Percentiles rank a stretch among this genome's conserved stretches.
These are phyloP conservation scores for Apiotrichum mycotoxinovorans DNA, from an alignment of 1,284 basidiomycete species.

Conservation along the genomic window DNA sequence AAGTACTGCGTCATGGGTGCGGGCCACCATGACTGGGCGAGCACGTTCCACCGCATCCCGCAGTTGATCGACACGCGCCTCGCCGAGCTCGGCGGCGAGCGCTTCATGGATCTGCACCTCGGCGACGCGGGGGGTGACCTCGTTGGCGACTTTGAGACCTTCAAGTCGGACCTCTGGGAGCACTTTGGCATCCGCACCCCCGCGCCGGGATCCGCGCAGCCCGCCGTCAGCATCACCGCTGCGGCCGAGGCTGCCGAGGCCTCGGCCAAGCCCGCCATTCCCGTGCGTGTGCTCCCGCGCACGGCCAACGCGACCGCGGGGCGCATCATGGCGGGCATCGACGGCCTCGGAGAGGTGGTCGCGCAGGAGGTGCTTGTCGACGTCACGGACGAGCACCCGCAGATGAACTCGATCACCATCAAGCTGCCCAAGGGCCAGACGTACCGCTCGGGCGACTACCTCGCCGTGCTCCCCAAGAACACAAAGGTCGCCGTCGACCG, in stretches of 20 bases:
- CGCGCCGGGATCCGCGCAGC: too few relatives aligned
- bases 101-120: constrained; percentile 32
- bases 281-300: constrained; percentile 5
- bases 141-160: constrained; percentile 55
- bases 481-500: constrained; percentile 8
- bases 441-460: constrained; percentile 55
- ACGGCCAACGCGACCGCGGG: constrained; percentile 12
- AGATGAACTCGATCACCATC: constrained; percentile 51
- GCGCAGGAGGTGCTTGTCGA: constrained; percentile 18
- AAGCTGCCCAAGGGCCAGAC: constrained; percentile 52
- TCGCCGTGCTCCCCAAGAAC: constrained; percentile 48
- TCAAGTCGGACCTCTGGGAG: constrained; percentile 53
- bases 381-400: constrained; percentile 9
- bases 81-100: constrained; percentile 50
- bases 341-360: constrained; percentile 14
- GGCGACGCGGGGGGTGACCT: constrained; percentile 51
- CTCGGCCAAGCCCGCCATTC: constrained; percentile 14
- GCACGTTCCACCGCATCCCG: constrained; percentile 58
- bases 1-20: constrained; percentile 57
- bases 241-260: constrained; percentile 12
- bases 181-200: constrained; percentile 24
- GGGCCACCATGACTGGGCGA: constrained; percentile 58
- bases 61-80: constrained; percentile 52
- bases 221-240: neutral
- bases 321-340: constrained; percentile 14